phyloP scores from a whole-genome alignment of 257 asterid species.

The Euphrasia confusa region DNA sequence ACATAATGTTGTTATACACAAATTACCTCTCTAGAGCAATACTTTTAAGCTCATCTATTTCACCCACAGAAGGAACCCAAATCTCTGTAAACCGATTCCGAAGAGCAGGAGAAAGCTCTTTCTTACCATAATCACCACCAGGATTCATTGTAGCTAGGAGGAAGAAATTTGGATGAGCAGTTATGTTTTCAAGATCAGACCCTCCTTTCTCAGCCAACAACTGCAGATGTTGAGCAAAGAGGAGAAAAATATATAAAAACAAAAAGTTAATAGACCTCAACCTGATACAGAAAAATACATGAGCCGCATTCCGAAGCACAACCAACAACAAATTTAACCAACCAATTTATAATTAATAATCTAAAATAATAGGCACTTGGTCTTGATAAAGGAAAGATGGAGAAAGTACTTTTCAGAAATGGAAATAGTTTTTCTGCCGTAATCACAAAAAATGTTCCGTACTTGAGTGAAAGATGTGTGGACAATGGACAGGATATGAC shows the following conservation, averaged over 20 bases:
- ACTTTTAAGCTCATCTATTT: slow-evolving; percentile 66
- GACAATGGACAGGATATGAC: too few relatives aligned
- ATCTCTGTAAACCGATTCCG: slow-evolving; percentile 97
- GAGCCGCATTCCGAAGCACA: too few relatives aligned
- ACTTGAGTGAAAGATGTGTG: too few relatives aligned
- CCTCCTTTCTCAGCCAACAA: slow-evolving; percentile 99
- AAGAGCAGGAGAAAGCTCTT: slow-evolving; percentile 95
- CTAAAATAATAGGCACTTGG: too few relatives aligned
- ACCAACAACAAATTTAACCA: too few relatives aligned
- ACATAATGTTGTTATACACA: background rate
- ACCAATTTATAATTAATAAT: too few relatives aligned
- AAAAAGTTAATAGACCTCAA: background rate
- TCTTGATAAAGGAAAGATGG: too few relatives aligned
- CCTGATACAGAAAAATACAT: too few relatives aligned
- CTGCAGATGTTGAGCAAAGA: slow-evolving; percentile 40
- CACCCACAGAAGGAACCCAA: slow-evolving; percentile 91
- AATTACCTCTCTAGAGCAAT: slow-evolving; percentile 77
- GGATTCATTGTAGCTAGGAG: slow-evolving; percentile 98
- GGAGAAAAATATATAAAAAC: background rate
- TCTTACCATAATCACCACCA: slow-evolving; percentile 97
- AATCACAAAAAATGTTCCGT: too few relatives aligned
- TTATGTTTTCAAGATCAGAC: slow-evolving; percentile 62
- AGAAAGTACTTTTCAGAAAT: too few relatives aligned
- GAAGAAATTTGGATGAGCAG: slow-evolving; percentile 62
- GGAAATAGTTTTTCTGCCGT: too few relatives aligned